A percentile compares a stretch with the other conserved stretches of the same genome.
phyloP scores from a whole-genome alignment of 768 basidiomycete genomes.

The Imleria badia region DNA sequence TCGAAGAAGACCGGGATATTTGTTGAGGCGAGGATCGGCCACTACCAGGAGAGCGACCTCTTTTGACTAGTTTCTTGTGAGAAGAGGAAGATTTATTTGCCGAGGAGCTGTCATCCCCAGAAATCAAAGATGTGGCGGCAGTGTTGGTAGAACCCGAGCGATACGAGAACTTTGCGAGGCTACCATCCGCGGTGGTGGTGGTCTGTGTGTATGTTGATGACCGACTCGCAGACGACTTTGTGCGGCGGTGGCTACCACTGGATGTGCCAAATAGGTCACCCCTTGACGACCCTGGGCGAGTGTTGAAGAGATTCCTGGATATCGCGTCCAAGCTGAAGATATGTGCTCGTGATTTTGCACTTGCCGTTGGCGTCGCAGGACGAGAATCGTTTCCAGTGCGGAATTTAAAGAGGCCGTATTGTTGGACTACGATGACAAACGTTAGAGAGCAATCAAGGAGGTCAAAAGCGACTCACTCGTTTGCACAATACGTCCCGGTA shows the following conservation, averaged over 20 bases:
- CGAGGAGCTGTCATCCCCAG: constrained; percentile 61
- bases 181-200: constrained; percentile 65
- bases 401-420: constrained; percentile 88
- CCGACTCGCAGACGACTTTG: constrained; percentile 67
- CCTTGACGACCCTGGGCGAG: constrained; percentile 64
- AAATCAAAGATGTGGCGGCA: constrained; percentile 59
- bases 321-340: constrained; percentile 90
- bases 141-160: constrained; percentile 67
- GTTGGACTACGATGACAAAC: constrained; percentile 59
- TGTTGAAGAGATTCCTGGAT: constrained; percentile 82
- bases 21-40: constrained; percentile 36
- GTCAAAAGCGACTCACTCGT: constrained; percentile 60
- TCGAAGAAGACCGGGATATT: constrained; percentile 43
- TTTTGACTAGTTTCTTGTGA: constrained; percentile 47
- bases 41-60: constrained; percentile 42
- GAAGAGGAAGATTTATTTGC: constrained; percentile 45
- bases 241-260: constrained; percentile 59
- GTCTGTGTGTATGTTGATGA: constrained; percentile 74
- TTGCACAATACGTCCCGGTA: constrained; percentile 74
- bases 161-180: constrained; percentile 68
- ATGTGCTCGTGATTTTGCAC: constrained; percentile 69
- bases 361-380: constrained; percentile 84
- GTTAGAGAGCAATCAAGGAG: background rate
- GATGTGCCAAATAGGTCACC: constrained; percentile 77
- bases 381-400: constrained; percentile 70